Percentiles rank a stretch among this genome's conserved stretches.
These are phyloP conservation scores for Calonectria ilicicola DNA, from an alignment of 2,329 filamentous ascomycete genomes.

Conservation along the genomic window DNA sequence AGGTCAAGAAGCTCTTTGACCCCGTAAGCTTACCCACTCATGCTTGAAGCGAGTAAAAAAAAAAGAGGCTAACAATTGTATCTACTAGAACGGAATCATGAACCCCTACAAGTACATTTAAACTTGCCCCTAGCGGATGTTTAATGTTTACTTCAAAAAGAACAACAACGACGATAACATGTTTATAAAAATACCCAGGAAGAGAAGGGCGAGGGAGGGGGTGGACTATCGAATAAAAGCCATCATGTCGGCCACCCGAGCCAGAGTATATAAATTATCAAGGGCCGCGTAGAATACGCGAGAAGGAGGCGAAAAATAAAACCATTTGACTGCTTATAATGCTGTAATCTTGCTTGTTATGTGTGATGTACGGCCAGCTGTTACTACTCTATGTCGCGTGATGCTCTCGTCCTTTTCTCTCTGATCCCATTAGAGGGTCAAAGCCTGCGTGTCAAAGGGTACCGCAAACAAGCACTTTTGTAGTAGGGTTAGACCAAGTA, in stretches of 20 bases:
- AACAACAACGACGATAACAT: neutral
- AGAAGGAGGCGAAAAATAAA: conserved; percentile 10
- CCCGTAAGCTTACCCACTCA: conserved; percentile 72
- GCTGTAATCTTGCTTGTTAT: too few species aligned
- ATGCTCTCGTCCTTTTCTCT: neutral
- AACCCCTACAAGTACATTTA: conserved; percentile 98
- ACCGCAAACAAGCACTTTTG: neutral
- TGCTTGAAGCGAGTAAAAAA: neutral
- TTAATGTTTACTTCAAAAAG: neutral
- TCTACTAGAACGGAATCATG: conserved; percentile 90
- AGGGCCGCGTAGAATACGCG: neutral
- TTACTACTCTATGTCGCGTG: neutral
- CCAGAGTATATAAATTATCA: neutral
- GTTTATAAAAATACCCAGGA: conserved; percentile 10
- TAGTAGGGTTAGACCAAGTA: neutral
- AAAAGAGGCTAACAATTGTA: conserved; percentile 23
- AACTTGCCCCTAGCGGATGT: conserved; percentile 20
- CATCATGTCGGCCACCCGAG: neutral
- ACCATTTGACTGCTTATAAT: neutral
- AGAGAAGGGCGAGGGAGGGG: neutral
- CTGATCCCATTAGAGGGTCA: neutral
- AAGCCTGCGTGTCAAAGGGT: too few species aligned
- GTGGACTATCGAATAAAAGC: neutral
- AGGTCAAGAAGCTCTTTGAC: conserved; percentile 94
- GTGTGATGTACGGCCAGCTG: neutral